Base-by-base conservation (phyloP, 805 yeast species). In the Candida dendrica region DNA sequence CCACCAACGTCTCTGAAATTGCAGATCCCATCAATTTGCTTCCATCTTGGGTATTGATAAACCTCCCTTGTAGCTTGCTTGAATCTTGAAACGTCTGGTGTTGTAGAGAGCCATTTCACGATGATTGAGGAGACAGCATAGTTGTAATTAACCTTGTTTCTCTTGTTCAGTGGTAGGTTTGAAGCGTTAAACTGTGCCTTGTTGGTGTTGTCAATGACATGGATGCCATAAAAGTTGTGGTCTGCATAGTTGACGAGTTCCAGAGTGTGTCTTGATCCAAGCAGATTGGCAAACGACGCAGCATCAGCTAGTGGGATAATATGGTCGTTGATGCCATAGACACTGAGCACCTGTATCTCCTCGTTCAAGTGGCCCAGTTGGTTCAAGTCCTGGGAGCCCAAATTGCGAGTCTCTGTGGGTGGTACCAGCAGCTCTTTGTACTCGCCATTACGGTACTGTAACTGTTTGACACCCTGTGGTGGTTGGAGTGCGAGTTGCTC, bases 1-100 rank as follows among this genome's bases (percentile, higher is more conserved):
- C 95, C 95, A 2, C 95, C 96, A 43, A 81, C 56, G 53, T 88
- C 95, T 47, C 96, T 69, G 52, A 85, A 82, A 52, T 87, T 87
- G 34, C 72, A 60, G 17, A 85, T 74, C 0, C 89, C 90, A 6
- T 81, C 84, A 16, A 85, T 71, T 0, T 59, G 39, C 48, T 77
- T 77, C 81, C 84, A 81, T 44, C 90, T 64, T 2, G 77, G 62
- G 17, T 65, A 50, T 15, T 59, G 55, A 5, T 71, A 71, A 3
- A 77, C 59, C 17, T 46, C 50, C 15, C 50, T 41, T 19, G 68
- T 58, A 2, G 59, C 44, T 9, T 63, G 56, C 45, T 67, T 64
- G 49, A 82, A 84, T 39, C 91, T 61, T n/a, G 53, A 48, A 20
- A 75, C 59, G 44, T 79, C 81, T 14, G 67, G 66, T 13, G 65